These are phyloP conservation scores for Phytophthora ramorum DNA, from an alignment of 352 stramenopile species.

Conservation along the genomic window DNA sequence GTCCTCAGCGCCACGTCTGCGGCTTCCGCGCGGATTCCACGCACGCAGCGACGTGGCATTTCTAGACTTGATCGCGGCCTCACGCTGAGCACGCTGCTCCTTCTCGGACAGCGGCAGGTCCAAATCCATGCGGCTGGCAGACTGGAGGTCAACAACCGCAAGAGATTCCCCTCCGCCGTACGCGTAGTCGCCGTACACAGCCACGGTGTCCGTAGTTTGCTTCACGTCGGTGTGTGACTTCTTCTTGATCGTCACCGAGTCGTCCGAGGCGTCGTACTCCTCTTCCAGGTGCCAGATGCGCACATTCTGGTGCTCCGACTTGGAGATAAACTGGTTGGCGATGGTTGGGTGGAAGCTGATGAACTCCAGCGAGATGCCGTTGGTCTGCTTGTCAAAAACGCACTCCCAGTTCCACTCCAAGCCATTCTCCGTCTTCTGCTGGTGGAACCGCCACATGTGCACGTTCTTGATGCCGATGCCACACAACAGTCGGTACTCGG, in stretches of 20 bases:
- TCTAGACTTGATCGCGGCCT: conserved; percentile 40
- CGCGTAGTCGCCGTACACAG: conserved; percentile 75
- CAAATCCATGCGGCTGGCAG: conserved; percentile 67
- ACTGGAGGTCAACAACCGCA: conserved; percentile 67
- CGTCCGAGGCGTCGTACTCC: conserved; percentile 39
- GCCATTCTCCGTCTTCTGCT: conserved; percentile 30
- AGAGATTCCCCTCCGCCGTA: conserved; percentile 78
- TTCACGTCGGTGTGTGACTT: conserved; percentile 81
- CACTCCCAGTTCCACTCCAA: conserved; percentile 79
- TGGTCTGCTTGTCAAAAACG: conserved; percentile 88
- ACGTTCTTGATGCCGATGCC: conserved; percentile 90
- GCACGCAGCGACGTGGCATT: conserved; percentile 44
- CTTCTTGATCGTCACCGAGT: conserved; percentile 59
- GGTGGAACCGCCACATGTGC: conserved; percentile 87
- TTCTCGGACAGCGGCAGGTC: conserved; percentile 72
- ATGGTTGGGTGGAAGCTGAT: conserved; percentile 69
- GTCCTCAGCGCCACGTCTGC: conserved; percentile 57
- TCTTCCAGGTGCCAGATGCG: conserved; percentile 85
- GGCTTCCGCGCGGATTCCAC: conserved; percentile 50
- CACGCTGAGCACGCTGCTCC: conserved; percentile 58
- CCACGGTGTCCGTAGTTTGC: conserved; percentile 67
- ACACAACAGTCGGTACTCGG: conserved; percentile 82
- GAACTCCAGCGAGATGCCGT: conserved; percentile 86
- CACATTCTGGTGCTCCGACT: conserved; percentile 88
- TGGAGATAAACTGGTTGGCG: conserved; percentile 76